These are phyloP conservation scores for Collybia sordida DNA, from an alignment of 768 basidiomycete species.

Conservation along the genomic window DNA sequence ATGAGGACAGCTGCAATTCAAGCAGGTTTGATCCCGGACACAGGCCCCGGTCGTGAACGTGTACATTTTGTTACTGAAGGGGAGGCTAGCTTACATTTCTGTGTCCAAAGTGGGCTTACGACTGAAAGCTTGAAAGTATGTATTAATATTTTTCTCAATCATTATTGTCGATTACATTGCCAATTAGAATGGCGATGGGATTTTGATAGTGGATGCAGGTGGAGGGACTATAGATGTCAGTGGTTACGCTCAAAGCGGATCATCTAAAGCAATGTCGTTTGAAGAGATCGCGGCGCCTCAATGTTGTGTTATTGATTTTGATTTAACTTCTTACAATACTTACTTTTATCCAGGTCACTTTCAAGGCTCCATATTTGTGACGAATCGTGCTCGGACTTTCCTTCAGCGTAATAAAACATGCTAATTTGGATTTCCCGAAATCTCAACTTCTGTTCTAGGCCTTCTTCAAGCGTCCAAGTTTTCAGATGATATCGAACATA, in stretches of 20 bases:
- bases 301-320: slow-evolving; percentile 18
- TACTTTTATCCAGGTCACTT: slow-evolving; percentile 30
- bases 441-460: slow-evolving; percentile 22
- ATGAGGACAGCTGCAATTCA: slow-evolving; percentile 46
- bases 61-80: slow-evolving; percentile 55
- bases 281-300: slow-evolving; percentile 31
- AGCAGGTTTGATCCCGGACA: slow-evolving; percentile 43
- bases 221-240: slow-evolving; percentile 56
- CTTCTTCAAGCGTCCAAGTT: slow-evolving; percentile 39
- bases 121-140: slow-evolving; percentile 25
- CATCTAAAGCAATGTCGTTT: slow-evolving; percentile 28
- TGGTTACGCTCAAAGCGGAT: slow-evolving; percentile 36
- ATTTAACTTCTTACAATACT: slow-evolving; percentile 15
- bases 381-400: slow-evolving; percentile 29
- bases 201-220: slow-evolving; percentile 53
- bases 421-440: background rate
- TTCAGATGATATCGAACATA: slow-evolving; percentile 37
- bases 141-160: background rate
- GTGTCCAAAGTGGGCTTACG: slow-evolving; percentile 38
- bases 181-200: slow-evolving; percentile 26
- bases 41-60: slow-evolving; percentile 32
- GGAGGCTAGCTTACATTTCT: slow-evolving; percentile 55
- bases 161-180: slow-evolving; percentile 1
- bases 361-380: slow-evolving; percentile 44
- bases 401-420: slow-evolving; percentile 34